Conservation (phyloP, 345 rosid genomes). For the Melaleuca quinquenervia region DNA sequence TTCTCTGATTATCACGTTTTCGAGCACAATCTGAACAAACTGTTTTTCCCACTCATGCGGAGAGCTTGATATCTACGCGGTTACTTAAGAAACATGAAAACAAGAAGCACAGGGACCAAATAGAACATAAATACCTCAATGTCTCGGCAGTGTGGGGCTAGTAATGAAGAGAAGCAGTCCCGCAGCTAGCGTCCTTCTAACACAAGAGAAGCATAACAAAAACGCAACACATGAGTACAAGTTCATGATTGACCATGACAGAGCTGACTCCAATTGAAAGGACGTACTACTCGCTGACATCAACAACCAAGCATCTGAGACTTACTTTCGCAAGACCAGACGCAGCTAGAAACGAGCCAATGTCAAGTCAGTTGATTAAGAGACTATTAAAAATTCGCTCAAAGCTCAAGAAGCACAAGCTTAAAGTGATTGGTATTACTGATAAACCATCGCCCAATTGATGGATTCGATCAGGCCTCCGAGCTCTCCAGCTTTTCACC, state of each 20-base stretch:
- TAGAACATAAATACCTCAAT: background rate
- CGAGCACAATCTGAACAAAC: background rate
- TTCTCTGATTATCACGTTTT: background rate
- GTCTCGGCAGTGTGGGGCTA: background rate
- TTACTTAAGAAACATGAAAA: background rate
- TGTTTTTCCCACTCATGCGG: background rate
- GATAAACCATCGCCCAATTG: background rate
- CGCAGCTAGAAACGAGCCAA: background rate
- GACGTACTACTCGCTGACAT: background rate
- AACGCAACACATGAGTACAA: background rate
- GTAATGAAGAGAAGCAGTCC: background rate
- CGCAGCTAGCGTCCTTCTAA: background rate
- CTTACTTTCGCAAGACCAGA: background rate
- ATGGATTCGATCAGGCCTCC: background rate
- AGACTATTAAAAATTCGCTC: no score
- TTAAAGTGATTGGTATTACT: background rate
- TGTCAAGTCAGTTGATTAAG: background rate
- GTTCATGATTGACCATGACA: background rate
- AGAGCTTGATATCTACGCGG: background rate
- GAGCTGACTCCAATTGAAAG: background rate
- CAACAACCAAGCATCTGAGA: background rate
- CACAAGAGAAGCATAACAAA: background rate
- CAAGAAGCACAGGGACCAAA: background rate
- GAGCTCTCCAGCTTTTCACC: background rate
- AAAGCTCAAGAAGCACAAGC: background rate